A percentile compares a stretch with the other conserved stretches of the same genome.
Evolutionary conservation across 495 filamentous ascomycete species (phyloP).

Genomic region (Trichoderma orchidacearum): DNA sequence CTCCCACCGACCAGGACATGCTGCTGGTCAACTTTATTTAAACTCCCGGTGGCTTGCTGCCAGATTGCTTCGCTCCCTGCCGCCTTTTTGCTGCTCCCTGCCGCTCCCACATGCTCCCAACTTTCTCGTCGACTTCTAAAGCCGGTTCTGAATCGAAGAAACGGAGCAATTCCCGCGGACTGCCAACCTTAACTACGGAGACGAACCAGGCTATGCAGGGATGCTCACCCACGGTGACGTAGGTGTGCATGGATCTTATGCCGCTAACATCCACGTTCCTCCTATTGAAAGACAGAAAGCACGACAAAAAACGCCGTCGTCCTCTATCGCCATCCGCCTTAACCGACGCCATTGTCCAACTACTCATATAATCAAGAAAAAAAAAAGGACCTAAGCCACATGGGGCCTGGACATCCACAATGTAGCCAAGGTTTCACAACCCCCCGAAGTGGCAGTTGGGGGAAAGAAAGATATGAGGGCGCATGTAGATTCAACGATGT

Average conservation of each 20-base stretch:
- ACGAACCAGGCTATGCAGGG: not conserved
- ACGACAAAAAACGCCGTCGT: not conserved
- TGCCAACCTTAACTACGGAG: not conserved
- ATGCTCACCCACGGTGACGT: slow-evolving; percentile 1
- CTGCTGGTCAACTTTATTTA: slow-evolving; percentile 1
- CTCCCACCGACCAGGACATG: not conserved
- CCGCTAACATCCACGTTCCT: not conserved
- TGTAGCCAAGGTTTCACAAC: not conserved
- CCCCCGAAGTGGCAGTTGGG: not conserved
- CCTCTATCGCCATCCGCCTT: not conserved
- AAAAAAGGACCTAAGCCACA: not conserved
- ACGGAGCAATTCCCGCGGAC: not conserved
- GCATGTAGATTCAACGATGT: not conserved
- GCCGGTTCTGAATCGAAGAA: not conserved
- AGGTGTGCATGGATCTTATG: not conserved
- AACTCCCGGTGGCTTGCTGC: not conserved
- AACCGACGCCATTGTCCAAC: not conserved
- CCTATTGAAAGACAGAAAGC: not conserved
- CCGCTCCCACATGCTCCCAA: not conserved
- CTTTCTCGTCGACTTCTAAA: not conserved
- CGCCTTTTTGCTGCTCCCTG: not conserved
- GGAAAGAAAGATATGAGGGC: not conserved
- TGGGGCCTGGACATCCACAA: not conserved
- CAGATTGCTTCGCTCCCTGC: not conserved
- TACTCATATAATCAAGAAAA: not conserved